Conservation (phyloP, 306 rosid genomes). For the Pyrus bretschneideri region DNA sequence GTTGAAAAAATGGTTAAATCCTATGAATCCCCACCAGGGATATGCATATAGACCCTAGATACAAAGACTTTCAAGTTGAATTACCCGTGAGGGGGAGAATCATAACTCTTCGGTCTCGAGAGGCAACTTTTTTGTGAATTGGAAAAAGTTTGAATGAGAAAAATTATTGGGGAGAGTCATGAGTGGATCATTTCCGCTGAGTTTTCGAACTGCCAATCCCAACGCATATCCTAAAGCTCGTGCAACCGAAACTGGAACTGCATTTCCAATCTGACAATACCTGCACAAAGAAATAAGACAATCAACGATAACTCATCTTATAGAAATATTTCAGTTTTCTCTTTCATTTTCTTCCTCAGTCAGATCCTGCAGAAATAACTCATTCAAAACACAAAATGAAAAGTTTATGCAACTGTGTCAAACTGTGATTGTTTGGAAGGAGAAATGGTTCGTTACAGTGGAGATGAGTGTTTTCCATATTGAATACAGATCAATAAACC, state of each 20-base stretch:
- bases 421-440: too few relatives aligned
- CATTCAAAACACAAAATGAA: too few relatives aligned
- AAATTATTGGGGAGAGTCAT: constrained; percentile 65
- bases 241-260: constrained; percentile 69
- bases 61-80: too few relatives aligned
- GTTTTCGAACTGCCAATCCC: constrained; percentile 61
- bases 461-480: neutral
- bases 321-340: too few relatives aligned
- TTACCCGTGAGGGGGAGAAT: neutral
- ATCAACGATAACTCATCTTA: too few relatives aligned
- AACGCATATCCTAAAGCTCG: constrained; percentile 72
- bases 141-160: constrained; percentile 59
- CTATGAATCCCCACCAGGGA: too few relatives aligned
- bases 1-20: too few relatives aligned
- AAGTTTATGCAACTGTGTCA: too few relatives aligned
- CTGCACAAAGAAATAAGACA: constrained; percentile 28
- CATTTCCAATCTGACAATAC: constrained; percentile 88
- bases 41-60: too few relatives aligned
- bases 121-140: constrained; percentile 29
- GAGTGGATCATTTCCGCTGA: constrained; percentile 41
- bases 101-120: constrained; percentile 15
- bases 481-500: neutral
- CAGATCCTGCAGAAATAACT: too few relatives aligned
- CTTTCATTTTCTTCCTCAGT: too few relatives aligned
- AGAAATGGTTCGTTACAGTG: too few relatives aligned